Percentiles rank a stretch among this genome's conserved stretches.
Evolutionary conservation across 768 basidiomycete species (phyloP).

Genomic region (Pleurotus salmoneostramineus): DNA sequence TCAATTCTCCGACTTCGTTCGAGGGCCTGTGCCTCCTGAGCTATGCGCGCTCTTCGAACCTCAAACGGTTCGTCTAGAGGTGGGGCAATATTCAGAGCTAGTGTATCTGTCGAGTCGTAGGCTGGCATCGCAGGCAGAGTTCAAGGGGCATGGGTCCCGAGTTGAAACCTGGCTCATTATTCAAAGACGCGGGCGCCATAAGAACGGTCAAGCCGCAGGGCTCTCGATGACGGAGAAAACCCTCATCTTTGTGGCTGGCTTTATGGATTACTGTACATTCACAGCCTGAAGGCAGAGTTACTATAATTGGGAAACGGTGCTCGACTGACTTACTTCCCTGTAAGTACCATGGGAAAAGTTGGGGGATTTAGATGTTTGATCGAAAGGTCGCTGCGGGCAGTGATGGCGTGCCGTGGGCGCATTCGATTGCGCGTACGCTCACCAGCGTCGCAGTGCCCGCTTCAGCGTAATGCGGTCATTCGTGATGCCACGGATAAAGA

Average conservation of each 20-base stretch:
- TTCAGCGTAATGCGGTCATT: not conserved
- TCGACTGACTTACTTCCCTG: not conserved
- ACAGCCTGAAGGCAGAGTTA: not conserved
- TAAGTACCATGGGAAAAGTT: conserved; percentile 1
- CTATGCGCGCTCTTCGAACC: not conserved
- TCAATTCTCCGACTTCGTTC: conserved; percentile 4
- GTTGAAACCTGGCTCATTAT: not conserved
- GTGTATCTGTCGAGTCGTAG: conserved; percentile 5
- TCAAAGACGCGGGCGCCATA: not conserved
- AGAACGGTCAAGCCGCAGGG: not conserved
- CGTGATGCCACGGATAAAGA: not conserved
- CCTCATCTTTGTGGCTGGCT: not conserved
- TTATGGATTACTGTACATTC: not conserved
- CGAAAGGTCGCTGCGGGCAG: not conserved
- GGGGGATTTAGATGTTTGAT: not conserved
- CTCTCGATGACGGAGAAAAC: not conserved
- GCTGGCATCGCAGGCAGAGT: conserved; percentile 1
- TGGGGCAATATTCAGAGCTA: conserved; percentile 3
- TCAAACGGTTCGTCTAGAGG: not conserved
- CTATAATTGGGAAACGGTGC: not conserved
- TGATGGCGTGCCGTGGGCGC: not conserved
- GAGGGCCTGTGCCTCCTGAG: conserved; percentile 2
- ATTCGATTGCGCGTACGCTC: not conserved
- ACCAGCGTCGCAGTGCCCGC: not conserved
- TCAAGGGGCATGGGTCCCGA: not conserved